A percentile compares a stretch with the other conserved stretches of the same genome.
Evolutionary conservation across 176 grass and related monocot species (phyloP).

Genomic region (Bolboschoenus planiculmis): DNA sequence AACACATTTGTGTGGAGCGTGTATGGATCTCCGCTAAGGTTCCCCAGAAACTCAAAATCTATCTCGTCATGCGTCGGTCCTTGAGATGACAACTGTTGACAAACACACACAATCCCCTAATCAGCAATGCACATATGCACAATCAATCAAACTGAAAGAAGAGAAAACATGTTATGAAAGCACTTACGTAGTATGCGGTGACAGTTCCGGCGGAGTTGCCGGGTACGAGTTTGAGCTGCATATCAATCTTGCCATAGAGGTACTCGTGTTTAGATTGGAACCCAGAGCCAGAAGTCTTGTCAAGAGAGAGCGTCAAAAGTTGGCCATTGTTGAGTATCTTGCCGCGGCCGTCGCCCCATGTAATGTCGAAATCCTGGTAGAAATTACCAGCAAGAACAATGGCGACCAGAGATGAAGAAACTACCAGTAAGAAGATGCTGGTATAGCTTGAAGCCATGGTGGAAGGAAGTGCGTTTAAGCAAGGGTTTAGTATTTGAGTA

Average conservation of each 20-base stretch:
- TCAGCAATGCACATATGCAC: background rate
- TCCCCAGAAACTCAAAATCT: conserved; percentile 83
- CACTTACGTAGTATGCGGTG: conserved; percentile 63
- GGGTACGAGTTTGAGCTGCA: conserved; percentile 74
- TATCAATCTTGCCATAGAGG: conserved; percentile 85
- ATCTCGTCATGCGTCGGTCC: conserved; percentile 71
- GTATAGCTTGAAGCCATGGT: conserved; percentile 5
- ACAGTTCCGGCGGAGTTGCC: conserved; percentile 86
- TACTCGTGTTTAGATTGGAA: conserved; percentile 86
- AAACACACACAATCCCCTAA: background rate
- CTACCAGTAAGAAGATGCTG: background rate
- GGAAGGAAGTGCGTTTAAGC: background rate
- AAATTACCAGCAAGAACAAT: conserved; percentile 29
- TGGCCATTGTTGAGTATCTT: conserved; percentile 43
- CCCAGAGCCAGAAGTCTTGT: conserved; percentile 52
- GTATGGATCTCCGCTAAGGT: conserved; percentile 60
- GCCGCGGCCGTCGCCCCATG: conserved; percentile 64
- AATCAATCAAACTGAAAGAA: background rate
- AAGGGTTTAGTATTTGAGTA: background rate
- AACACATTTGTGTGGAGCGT: conserved; percentile 88
- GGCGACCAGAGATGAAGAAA: conserved; percentile 1
- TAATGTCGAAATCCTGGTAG: conserved; percentile 66
- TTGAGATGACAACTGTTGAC: conserved; percentile 52
- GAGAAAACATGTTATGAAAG: background rate
- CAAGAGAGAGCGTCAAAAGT: conserved; percentile 52